phyloP scores from a whole-genome alignment of 2,329 filamentous ascomycete species.

The Elsinoe ampelina region DNA sequence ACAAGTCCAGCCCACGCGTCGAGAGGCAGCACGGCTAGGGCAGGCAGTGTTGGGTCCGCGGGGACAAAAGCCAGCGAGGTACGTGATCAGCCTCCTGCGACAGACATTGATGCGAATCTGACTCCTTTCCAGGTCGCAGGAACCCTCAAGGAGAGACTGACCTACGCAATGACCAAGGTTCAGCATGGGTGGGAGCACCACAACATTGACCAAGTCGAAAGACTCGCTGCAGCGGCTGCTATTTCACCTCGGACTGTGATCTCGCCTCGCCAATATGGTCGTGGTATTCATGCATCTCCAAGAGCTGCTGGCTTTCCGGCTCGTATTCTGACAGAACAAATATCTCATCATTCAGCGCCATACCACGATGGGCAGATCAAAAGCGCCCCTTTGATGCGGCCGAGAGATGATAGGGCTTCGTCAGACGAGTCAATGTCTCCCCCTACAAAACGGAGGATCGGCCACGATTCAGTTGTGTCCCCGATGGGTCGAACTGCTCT shows the following conservation, averaged over 20 bases:
- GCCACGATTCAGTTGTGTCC: slow-evolving; percentile 18
- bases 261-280: slow-evolving; percentile 12
- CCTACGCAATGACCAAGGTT: slow-evolving; percentile 90
- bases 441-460: slow-evolving; percentile 27
- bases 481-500: slow-evolving; percentile 5
- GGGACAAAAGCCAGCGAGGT: slow-evolving; percentile 72
- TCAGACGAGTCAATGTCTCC: slow-evolving; percentile 19
- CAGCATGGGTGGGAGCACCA: slow-evolving; percentile 80
- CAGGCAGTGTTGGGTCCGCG: slow-evolving; percentile 58
- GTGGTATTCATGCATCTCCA: slow-evolving; percentile 8
- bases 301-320: slow-evolving; percentile 15
- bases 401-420: neutral
- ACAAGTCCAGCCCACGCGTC: slow-evolving; percentile 24
- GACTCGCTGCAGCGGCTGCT: slow-evolving; percentile 57
- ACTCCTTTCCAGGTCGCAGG: slow-evolving; percentile 53
- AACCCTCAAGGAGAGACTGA: slow-evolving; percentile 72
- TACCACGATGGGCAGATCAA: slow-evolving; percentile 11
- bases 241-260: slow-evolving; percentile 15
- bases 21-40: slow-evolving; percentile 54
- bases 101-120: neutral
- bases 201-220: slow-evolving; percentile 68
- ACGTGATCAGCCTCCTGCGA: slow-evolving; percentile 27
- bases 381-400: neutral
- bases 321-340: slow-evolving; percentile 22
- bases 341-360: slow-evolving; percentile 22